phyloP scores from a whole-genome alignment of 1,139 yeast genomes.

The Taiozyma sp. region DNA sequence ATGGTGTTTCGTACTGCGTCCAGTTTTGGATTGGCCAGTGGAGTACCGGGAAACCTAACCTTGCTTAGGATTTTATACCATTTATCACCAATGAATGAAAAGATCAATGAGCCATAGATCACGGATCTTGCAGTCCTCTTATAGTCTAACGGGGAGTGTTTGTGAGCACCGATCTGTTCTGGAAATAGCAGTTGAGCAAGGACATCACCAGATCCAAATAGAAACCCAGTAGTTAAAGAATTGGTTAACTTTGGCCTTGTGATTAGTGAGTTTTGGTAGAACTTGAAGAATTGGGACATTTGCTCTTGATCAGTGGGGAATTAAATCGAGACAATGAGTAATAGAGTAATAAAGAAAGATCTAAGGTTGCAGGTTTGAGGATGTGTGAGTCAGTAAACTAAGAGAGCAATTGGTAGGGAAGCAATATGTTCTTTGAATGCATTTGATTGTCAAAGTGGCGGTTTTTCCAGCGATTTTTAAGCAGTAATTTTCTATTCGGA shows the following conservation, averaged over 20 bases:
- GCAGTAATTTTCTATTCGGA: not conserved
- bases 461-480: too few relatives aligned
- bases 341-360: not conserved
- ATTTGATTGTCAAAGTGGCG: too few relatives aligned
- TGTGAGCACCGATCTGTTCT: conserved; percentile 13
- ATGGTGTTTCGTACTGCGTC: conserved; percentile 30
- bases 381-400: not conserved
- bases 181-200: conserved; percentile 62
- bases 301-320: not conserved
- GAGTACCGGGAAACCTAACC: conserved; percentile 33
- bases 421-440: not conserved
- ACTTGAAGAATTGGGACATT: conserved; percentile 4
- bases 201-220: conserved; percentile 73
- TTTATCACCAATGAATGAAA: conserved; percentile 67
- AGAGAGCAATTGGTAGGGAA: not conserved
- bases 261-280: conserved; percentile 36
- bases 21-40: conserved; percentile 23
- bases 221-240: conserved; percentile 48
- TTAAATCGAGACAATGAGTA: not conserved
- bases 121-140: conserved; percentile 59
- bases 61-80: conserved; percentile 63
- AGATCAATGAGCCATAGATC: conserved; percentile 68
- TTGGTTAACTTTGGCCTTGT: conserved; percentile 50
- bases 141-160: conserved; percentile 28
- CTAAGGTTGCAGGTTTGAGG: not conserved